phyloP scores from a whole-genome alignment of 2,329 filamentous ascomycete genomes.

The Zelopaecilomyces penicillatus region DNA sequence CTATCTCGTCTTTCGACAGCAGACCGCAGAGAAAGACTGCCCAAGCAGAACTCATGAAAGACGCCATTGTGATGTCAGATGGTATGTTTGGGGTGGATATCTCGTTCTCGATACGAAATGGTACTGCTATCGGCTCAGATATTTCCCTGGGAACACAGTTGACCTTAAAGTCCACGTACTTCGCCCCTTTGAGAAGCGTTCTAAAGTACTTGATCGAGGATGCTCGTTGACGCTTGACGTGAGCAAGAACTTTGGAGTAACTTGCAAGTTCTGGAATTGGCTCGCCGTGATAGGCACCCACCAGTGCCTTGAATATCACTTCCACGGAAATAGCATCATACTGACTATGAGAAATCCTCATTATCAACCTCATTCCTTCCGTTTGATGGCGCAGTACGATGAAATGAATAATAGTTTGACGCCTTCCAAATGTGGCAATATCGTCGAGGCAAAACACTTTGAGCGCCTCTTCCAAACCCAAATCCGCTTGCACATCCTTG shows the following conservation, averaged over 20 bases:
- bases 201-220: slow-evolving; percentile 31
- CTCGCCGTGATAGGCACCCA: slow-evolving; percentile 24
- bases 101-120: too few relatives aligned
- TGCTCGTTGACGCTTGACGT: background rate
- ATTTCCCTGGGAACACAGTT: too few relatives aligned
- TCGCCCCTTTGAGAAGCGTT: slow-evolving; percentile 29
- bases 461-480: slow-evolving; percentile 7
- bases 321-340: slow-evolving; percentile 39
- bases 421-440: background rate
- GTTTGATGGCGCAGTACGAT: slow-evolving; percentile 10
- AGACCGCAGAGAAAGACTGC: too few relatives aligned
- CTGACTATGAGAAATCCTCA: slow-evolving; percentile 37
- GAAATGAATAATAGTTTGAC: slow-evolving; percentile 10
- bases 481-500: slow-evolving; percentile 1
- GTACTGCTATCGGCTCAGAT: too few relatives aligned
- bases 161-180: too few relatives aligned
- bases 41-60: too few relatives aligned
- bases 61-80: too few relatives aligned
- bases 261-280: slow-evolving; percentile 13
- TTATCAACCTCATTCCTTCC: slow-evolving; percentile 12
- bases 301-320: slow-evolving; percentile 27
- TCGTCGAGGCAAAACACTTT: slow-evolving; percentile 9
- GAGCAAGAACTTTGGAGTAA: slow-evolving; percentile 15
- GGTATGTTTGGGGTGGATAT: too few relatives aligned
- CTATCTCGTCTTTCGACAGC: too few relatives aligned